Evolutionary conservation across 352 stramenopile genomes (phyloP).

Genomic region (Globisporangium cystogenes): DNA sequence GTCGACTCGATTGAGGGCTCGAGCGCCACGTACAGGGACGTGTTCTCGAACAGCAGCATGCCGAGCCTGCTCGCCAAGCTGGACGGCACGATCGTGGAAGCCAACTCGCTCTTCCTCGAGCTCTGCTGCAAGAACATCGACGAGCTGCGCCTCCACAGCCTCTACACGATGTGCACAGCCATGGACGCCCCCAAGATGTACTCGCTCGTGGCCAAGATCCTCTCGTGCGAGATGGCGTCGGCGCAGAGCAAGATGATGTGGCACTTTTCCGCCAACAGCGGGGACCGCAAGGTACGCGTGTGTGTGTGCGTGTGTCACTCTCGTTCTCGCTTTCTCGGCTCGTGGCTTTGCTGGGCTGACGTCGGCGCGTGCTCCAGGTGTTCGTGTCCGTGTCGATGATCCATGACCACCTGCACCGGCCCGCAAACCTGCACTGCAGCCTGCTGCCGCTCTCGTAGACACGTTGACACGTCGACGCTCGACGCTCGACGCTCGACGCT

Average conservation of each 20-base stretch:
- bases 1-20: conserved; percentile 58
- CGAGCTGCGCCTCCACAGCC: conserved; percentile 64
- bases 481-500: too few relatives aligned
- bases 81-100: conserved; percentile 75
- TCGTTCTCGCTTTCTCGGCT: conserved; percentile 3
- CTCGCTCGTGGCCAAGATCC: conserved; percentile 67
- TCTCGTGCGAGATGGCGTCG: conserved; percentile 69
- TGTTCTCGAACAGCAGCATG: conserved; percentile 77
- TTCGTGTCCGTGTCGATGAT: conserved; percentile 85
- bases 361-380: conserved; percentile 25
- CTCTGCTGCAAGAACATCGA: conserved; percentile 78
- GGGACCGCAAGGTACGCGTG: conserved; percentile 63
- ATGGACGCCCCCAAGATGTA: conserved; percentile 81
- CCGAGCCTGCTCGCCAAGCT: conserved; percentile 70
- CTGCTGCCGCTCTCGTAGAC: conserved; percentile 65
- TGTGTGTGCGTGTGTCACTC: background rate
- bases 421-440: conserved; percentile 76
- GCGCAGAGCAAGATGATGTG: conserved; percentile 85
- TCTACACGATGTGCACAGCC: conserved; percentile 79
- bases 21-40: conserved; percentile 59
- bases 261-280: conserved; percentile 57
- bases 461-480: background rate
- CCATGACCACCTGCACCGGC: conserved; percentile 67
- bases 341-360: background rate
- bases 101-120: conserved; percentile 72